phyloP scores from a whole-genome alignment of 176 grass and related monocot species.

The Dactylis glomerata region DNA sequence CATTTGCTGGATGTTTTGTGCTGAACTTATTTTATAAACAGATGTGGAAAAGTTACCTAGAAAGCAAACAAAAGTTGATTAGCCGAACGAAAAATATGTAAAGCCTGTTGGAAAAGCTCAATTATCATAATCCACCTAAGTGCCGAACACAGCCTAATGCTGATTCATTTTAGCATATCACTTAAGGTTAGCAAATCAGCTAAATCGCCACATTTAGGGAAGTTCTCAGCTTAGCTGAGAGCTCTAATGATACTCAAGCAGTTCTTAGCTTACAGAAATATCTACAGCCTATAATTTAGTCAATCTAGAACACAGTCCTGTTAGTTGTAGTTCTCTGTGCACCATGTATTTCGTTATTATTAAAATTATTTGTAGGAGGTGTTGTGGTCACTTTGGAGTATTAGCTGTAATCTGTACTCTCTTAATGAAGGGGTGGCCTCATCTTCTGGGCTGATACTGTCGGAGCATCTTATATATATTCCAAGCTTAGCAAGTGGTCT shows the following conservation, averaged over 20 bases:
- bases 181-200: background rate
- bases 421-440: slow-evolving; percentile 76
- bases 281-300: background rate
- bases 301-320: background rate
- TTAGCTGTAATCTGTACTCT: slow-evolving; percentile 5
- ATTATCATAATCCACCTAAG: background rate
- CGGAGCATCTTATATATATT: slow-evolving; percentile 75
- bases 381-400: background rate
- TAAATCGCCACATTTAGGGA: too few species aligned
- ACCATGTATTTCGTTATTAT: background rate
- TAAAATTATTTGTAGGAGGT: background rate
- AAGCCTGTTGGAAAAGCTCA: background rate
- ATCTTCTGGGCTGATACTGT: slow-evolving; percentile 88
- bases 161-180: background rate
- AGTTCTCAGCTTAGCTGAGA: background rate
- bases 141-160: background rate
- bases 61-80: background rate
- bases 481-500: slow-evolving; percentile 72
- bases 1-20: background rate
- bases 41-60: background rate
- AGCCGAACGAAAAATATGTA: background rate
- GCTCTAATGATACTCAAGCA: background rate
- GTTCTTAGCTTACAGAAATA: background rate
- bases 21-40: background rate
- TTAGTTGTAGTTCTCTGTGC: background rate